Percentiles rank a stretch among this genome's conserved stretches.
phyloP scores from a whole-genome alignment of 2,329 filamentous ascomycete genomes.

The Bertia moriformis region DNA sequence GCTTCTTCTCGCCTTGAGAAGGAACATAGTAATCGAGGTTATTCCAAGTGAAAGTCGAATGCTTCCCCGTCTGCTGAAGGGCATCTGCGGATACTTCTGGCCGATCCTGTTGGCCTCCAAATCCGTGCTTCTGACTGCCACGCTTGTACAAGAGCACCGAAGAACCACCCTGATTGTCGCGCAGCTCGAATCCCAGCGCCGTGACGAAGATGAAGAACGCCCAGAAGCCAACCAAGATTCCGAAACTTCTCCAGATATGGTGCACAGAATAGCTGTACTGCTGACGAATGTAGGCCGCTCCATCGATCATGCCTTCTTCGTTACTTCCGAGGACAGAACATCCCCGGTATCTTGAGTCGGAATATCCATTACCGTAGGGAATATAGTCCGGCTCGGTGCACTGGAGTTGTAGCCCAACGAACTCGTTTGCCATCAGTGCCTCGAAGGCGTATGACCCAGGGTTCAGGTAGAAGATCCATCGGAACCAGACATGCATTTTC shows the following conservation, averaged over 20 bases:
- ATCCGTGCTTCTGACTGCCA: constrained; percentile 8
- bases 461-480: constrained; percentile 45
- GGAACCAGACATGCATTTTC: constrained; percentile 22
- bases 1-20: constrained; percentile 37
- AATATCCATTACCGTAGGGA: constrained; percentile 27
- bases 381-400: constrained; percentile 44
- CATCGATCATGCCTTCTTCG: constrained; percentile 32
- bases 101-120: neutral
- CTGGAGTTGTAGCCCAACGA: constrained; percentile 35
- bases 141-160: constrained; percentile 3
- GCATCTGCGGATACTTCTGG: neutral
- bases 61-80: neutral
- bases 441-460: constrained; percentile 47
- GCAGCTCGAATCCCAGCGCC: constrained; percentile 34
- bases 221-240: constrained; percentile 42
- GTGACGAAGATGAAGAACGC: constrained; percentile 45
- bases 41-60: constrained; percentile 37
- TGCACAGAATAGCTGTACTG: constrained; percentile 37
- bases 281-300: constrained; percentile 33
- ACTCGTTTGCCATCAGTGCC: constrained; percentile 53
- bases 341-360: constrained; percentile 27
- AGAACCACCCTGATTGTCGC: constrained; percentile 34
- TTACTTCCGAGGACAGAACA: constrained; percentile 37
- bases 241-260: constrained; percentile 49
- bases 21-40: constrained; percentile 44